Percentiles rank a stretch among this genome's conserved stretches.
Evolutionary conservation across 139 green algal species (phyloP).

Genomic region (Micractinium conductrix): DNA sequence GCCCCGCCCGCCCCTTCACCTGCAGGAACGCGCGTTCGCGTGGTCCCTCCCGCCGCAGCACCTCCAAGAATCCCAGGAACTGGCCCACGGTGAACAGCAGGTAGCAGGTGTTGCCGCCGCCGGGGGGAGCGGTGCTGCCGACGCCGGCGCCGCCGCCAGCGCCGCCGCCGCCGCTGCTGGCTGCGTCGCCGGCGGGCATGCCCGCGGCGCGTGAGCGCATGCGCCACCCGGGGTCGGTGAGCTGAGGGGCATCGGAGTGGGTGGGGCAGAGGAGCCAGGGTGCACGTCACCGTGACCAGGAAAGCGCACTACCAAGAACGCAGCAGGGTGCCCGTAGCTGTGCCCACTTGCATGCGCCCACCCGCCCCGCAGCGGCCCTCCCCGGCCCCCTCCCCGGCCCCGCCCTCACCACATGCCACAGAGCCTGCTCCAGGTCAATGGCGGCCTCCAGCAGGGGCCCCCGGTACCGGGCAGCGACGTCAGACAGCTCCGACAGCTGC

Average conservation of each 20-base stretch:
- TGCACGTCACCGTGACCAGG: background rate
- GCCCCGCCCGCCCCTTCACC: background rate
- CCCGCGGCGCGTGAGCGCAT: background rate
- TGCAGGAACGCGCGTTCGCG: slow-evolving; percentile 68
- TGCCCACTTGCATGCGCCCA: too few species aligned
- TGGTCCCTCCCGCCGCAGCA: slow-evolving; percentile 71
- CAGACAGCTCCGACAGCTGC: slow-evolving; percentile 38
- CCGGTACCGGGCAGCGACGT: slow-evolving; percentile 53
- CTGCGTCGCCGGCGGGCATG: background rate
- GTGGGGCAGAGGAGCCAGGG: background rate
- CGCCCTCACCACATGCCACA: slow-evolving; percentile 67
- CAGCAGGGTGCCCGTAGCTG: too few species aligned
- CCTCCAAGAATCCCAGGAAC: slow-evolving; percentile 78
- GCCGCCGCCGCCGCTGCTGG: background rate
- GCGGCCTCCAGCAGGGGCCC: slow-evolving; percentile 72
- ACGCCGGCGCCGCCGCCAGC: background rate
- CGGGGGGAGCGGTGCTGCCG: background rate
- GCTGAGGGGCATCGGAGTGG: background rate
- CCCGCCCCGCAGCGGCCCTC: slow-evolving; percentile 4
- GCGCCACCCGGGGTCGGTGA: background rate
- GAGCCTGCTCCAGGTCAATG: slow-evolving; percentile 73
- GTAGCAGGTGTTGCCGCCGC: slow-evolving; percentile 61
- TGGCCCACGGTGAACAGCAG: slow-evolving; percentile 68
- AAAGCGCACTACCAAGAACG: too few species aligned
- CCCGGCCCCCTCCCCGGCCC: background rate